Evolutionary conservation across 1,284 basidiomycete genomes (phyloP), one percentile per base, ranked within the genome.

Genomic region (Phellinidium pouzarii): DNA sequence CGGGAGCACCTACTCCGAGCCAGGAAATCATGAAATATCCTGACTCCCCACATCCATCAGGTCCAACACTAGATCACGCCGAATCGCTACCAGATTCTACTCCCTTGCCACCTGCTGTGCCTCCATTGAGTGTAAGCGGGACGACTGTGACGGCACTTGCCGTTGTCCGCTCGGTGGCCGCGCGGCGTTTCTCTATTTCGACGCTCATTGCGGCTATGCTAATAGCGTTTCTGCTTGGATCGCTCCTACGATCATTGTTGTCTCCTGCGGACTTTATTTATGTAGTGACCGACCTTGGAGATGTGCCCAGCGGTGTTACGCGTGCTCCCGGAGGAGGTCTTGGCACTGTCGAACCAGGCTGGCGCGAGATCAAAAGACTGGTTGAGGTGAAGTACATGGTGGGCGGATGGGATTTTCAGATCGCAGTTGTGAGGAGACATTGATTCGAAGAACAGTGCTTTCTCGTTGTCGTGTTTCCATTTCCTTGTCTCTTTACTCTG

Each of bases 241-340:
- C 91, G 9, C 73, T 99, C 46, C 68, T 95, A 57, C 80, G 95
- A 53, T 91, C 90, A 6, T 73, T 97, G 56, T 70, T 97, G 37
- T 84, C 86, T 6, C 88, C 93, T 9, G 85, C 88, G n/a, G 94
- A 97, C 68, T 98, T 94, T 71, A 82, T 95, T 50, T 88, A 88
- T 66, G 77, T 91, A 46, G 81, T 80, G 55, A 72, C 71, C 49
- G 81, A 81, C 58, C 61, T 76, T 58, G 64, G 67, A 60, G 79
- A 80, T 31, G 53, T 50, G 3, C 50, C 57, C 29, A 42, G 40
- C 22, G 56, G 53, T 19, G 48, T 55, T 19, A 55, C 47, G 9
- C 44, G 53, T 12, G 53, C 43, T 17, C 34, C 50, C 25, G 46
- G 41, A 25, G 53, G 74, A 69, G 47, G 77, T 75, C 64, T 74